Conservation (phyloP, 139 green algal genomes). For the Trebouxia sp. region DNA sequence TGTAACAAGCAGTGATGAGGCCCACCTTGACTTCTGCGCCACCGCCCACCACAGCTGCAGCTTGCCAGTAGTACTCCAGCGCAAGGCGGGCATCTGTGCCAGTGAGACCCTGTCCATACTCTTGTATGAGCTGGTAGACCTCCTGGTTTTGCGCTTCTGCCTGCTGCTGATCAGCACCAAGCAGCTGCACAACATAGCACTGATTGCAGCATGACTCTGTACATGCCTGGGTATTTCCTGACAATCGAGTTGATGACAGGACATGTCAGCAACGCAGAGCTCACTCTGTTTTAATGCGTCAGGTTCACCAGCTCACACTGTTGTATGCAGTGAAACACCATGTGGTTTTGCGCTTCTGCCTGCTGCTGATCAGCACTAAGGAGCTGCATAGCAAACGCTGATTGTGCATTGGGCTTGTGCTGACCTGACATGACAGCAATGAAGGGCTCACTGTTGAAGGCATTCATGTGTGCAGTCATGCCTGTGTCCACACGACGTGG, state of each 20-base stretch:
- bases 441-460: too few relatives aligned
- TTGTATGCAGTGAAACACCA: neutral
- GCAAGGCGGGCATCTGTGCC: conserved; percentile 52
- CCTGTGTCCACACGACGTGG: too few relatives aligned
- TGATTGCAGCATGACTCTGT: too few relatives aligned
- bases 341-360: neutral
- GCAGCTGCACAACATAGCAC: neutral
- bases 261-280: too few relatives aligned
- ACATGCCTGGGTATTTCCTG: too few relatives aligned
- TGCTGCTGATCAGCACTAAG: neutral
- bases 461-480: neutral
- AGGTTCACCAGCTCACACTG: neutral
- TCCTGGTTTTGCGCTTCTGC: neutral
- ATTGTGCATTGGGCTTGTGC: neutral
- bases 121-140: neutral
- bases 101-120: neutral
- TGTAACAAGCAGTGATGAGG: neutral
- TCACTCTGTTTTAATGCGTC: too few relatives aligned
- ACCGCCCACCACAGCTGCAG: conserved; percentile 39
- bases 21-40: neutral
- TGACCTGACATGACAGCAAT: neutral
- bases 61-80: conserved; percentile 84
- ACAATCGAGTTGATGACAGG: too few relatives aligned
- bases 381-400: neutral
- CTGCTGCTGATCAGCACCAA: neutral